Conservation (phyloP, 2,329 filamentous ascomycete species). For the Fusarium penzigii region DNA sequence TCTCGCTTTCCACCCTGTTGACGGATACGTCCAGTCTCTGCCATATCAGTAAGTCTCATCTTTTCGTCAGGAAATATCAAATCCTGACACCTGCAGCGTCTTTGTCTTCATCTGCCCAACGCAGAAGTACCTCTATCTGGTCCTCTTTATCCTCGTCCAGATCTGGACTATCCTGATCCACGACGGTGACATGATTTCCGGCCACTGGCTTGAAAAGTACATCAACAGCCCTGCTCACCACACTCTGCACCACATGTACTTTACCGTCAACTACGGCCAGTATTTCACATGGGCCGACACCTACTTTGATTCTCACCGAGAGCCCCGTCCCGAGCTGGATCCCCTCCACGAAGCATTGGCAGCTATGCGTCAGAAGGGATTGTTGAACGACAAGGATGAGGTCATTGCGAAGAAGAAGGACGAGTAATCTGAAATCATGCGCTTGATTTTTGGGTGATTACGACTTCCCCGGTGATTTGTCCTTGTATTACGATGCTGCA, state of each 20-base stretch:
- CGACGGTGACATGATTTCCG: slow-evolving; percentile 50
- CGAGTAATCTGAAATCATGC: slow-evolving; percentile 15
- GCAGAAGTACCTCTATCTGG: slow-evolving; percentile 46
- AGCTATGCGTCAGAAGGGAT: slow-evolving; percentile 46
- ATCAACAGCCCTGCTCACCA: slow-evolving; percentile 51
- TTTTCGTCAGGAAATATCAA: too few relatives aligned
- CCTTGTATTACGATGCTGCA: too few relatives aligned
- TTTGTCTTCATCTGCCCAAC: slow-evolving; percentile 48
- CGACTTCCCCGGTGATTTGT: too few relatives aligned
- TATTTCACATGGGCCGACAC: slow-evolving; percentile 50
- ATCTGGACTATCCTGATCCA: slow-evolving; percentile 53
- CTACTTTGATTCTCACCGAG: slow-evolving; percentile 46
- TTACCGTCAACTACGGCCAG: slow-evolving; percentile 51
- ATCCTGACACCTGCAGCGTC: slow-evolving; percentile 28
- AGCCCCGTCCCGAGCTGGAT: slow-evolving; percentile 45
- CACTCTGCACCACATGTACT: slow-evolving; percentile 51
- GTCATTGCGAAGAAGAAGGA: slow-evolving; percentile 36
- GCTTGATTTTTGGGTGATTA: too few relatives aligned
- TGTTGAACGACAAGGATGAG: slow-evolving; percentile 46
- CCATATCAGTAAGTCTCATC: slow-evolving; percentile 44
- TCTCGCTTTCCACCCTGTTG: slow-evolving; percentile 48
- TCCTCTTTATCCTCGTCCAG: slow-evolving; percentile 46
- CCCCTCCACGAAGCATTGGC: slow-evolving; percentile 45
- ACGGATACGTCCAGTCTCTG: slow-evolving; percentile 47
- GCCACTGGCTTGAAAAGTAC: slow-evolving; percentile 47